Base-by-base conservation (phyloP, 352 stramenopile genomes). In the Phytophthora multivora region DNA sequence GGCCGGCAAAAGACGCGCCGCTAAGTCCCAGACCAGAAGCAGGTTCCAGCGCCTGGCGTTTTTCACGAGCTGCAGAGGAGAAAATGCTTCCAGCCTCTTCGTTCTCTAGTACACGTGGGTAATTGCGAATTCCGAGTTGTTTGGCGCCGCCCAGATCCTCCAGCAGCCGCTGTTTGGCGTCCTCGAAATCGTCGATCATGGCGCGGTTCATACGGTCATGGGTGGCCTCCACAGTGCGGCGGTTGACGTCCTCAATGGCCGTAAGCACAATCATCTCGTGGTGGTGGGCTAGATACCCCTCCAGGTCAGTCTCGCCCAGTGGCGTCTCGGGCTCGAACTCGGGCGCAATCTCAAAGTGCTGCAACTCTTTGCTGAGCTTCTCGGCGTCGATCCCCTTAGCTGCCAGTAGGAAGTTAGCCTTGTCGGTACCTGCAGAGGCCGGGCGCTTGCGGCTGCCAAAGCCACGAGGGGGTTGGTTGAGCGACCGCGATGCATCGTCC, bases 261-360 rank as follows among this genome's bases (percentile, higher is more conserved):
- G 86, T 95, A 26, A 96, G 69, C 35, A 96, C 80, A 66, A 97
- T 95, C 85, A 96, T 96, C 62, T 97, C 89, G 70, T 97, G 89
- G 70, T 97, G 89, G 64, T 96, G 88, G 39, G 81, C 86, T 46
- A 97, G 63, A 70, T 95, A 96, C 4, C 83, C 86, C 51, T 97
- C 86, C 28, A 97, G 79, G 40, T 97, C 86, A 26, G 85, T 96
- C 60, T 90, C 82, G 28, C 79, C 86, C 31, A 97, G 68, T n/a
- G 88, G 77, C 54, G 89, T 89, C 59, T 93, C 79, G 0, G 88
- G 80, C 33, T 94, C 82, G 46, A 90, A 91, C 31, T 88, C 75
- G 9, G 83, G 76, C 54, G 86, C 69, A 15, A 95, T 75, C 59
- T 95, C 82, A 39, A 94, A 92, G 13, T 84, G 63, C 49, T 91